Percentiles rank a stretch among this genome's conserved stretches.
Evolutionary conservation across 2,329 filamentous ascomycete genomes (phyloP).

Genomic region (Neofusicoccum kwambonambiense): DNA sequence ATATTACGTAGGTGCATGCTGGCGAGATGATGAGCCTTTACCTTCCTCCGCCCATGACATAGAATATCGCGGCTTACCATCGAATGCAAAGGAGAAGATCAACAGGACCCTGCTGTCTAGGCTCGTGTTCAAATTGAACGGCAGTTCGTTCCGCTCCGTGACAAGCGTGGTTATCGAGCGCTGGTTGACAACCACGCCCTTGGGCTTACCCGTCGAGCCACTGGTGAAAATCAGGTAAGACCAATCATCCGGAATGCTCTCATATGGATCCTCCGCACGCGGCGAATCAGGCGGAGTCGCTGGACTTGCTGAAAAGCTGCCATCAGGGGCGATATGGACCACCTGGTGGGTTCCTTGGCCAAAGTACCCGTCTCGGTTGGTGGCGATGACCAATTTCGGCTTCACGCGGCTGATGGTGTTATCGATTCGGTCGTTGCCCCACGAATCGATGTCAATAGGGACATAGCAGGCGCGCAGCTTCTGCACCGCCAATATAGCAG

Average conservation of each 20-base stretch:
- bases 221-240: constrained; percentile 65
- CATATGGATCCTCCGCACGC: not conserved
- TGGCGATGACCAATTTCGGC: not conserved
- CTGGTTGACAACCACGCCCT: constrained; percentile 25
- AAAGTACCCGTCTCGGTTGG: not conserved
- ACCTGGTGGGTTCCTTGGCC: not conserved
- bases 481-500: not conserved
- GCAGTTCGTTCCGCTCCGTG: not conserved
- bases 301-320: not conserved
- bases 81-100: constrained; percentile 51
- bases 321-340: not conserved
- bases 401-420: not conserved
- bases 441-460: not conserved
- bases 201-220: constrained; percentile 19
- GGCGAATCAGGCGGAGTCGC: not conserved
- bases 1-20: constrained; percentile 51
- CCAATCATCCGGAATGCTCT: not conserved
- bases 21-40: not conserved
- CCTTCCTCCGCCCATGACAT: not conserved
- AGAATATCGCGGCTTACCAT: constrained; percentile 38
- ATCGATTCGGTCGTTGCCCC: constrained; percentile 12
- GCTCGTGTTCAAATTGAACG: not conserved
- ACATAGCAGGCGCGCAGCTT: constrained; percentile 12
- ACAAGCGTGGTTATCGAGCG: not conserved
- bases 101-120: not conserved